Percentiles rank a stretch among this genome's conserved stretches.
Evolutionary conservation across 179 eudicot genomes (phyloP).

Genomic region (Pouteria campechiana): DNA sequence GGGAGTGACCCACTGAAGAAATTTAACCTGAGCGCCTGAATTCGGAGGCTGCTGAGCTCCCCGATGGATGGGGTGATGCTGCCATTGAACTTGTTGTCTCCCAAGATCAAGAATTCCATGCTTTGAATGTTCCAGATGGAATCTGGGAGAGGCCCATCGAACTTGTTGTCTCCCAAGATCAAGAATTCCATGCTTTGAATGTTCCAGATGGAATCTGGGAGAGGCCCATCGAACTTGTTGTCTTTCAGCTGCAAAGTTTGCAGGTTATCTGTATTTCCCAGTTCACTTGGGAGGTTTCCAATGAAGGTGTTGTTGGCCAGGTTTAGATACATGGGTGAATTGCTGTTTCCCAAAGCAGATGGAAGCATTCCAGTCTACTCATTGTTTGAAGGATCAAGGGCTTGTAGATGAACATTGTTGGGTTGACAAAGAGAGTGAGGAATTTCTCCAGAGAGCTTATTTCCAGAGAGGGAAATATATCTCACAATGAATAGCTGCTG

Average conservation of each 20-base stretch:
- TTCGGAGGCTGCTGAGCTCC: background rate
- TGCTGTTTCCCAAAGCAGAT: background rate
- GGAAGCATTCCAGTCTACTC: background rate
- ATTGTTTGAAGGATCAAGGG: constrained; percentile 1
- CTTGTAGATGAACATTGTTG: too few species aligned
- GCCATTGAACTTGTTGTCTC: background rate
- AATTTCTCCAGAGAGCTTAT: too few species aligned
- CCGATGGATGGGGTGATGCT: background rate
- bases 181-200: too few species aligned
- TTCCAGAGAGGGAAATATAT: too few species aligned
- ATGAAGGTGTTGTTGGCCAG: too few species aligned
- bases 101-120: background rate
- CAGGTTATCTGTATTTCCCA: background rate
- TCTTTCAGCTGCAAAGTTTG: background rate
- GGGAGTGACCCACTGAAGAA: constrained; percentile 1
- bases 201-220: too few species aligned
- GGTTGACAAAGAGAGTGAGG: too few species aligned
- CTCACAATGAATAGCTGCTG: too few species aligned
- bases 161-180: too few species aligned
- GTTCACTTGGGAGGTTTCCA: background rate
- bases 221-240: background rate
- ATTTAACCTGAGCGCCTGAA: background rate
- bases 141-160: too few species aligned
- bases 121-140: background rate
- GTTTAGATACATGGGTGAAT: too few species aligned